A percentile compares a stretch with the other conserved stretches of the same genome.
phyloP scores from a whole-genome alignment of 169 alveolate genomes.

The Plasmodium knowlesi region DNA sequence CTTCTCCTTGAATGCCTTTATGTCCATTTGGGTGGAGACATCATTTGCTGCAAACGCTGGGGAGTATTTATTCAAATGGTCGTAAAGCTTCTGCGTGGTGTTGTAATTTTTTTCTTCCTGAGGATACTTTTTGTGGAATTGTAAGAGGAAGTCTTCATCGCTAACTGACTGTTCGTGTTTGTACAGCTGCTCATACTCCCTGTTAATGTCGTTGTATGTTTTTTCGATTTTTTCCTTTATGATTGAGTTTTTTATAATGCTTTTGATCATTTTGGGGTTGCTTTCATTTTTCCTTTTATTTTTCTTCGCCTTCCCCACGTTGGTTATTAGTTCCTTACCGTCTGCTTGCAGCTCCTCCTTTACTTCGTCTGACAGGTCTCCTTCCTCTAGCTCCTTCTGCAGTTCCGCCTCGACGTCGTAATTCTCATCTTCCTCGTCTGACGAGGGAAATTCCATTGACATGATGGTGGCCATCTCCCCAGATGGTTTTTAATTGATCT shows the following conservation, averaged over 20 bases:
- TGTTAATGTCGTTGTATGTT: conserved; percentile 33
- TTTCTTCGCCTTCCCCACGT: background rate
- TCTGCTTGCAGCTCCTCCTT: conserved; percentile 11
- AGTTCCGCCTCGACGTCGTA: conserved; percentile 47
- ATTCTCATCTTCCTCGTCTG: conserved; percentile 66
- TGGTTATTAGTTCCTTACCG: background rate
- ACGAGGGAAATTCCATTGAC: conserved; percentile 54
- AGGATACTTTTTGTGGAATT: conserved; percentile 61
- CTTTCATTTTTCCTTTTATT: background rate
- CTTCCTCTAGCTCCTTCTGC: conserved; percentile 8
- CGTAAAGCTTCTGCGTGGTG: conserved; percentile 11
- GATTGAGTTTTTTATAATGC: conserved; percentile 20
- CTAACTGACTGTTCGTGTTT: conserved; percentile 24
- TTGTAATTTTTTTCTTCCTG: conserved; percentile 41
- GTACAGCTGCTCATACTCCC: conserved; percentile 44
- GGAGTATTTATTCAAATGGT: conserved; percentile 43
- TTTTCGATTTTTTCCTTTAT: conserved; percentile 68
- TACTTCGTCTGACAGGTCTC: conserved; percentile 17
- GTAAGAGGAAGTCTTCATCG: conserved; percentile 46
- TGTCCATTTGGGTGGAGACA: background rate
- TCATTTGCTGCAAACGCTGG: conserved; percentile 5
- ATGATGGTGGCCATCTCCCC: conserved; percentile 43
- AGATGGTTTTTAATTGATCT: background rate
- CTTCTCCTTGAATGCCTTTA: conserved; percentile 3
- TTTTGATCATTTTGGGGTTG: background rate